A percentile compares a stretch with the other conserved stretches of the same genome.
These are phyloP conservation scores for Aspergillus brunneoviolaceus DNA, from an alignment of 2,329 filamentous ascomycete genomes.

Conservation along the genomic window DNA sequence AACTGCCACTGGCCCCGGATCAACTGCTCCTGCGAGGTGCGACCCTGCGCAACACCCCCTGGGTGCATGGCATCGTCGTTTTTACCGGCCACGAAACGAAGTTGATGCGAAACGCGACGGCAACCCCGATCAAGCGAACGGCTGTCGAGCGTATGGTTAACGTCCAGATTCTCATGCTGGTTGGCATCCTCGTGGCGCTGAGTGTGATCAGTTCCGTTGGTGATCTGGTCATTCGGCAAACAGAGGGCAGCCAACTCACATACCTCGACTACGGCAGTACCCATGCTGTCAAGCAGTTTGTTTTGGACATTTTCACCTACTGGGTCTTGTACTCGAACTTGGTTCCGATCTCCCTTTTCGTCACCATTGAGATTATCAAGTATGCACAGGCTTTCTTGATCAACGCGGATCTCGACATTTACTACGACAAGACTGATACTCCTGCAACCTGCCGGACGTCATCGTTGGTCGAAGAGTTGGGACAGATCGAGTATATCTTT, in stretches of 20 bases:
- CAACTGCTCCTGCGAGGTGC: slow-evolving; percentile 91
- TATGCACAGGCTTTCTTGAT: slow-evolving; percentile 98
- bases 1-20: slow-evolving; percentile 84
- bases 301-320: slow-evolving; percentile 93
- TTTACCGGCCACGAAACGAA: slow-evolving; percentile 99
- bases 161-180: slow-evolving; percentile 84
- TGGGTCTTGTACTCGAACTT: slow-evolving; percentile 97
- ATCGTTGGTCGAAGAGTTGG: slow-evolving; percentile 92
- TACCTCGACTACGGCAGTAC: slow-evolving; percentile 71
- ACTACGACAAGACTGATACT: slow-evolving; percentile 92
- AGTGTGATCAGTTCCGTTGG: slow-evolving; percentile 90
- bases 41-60: slow-evolving; percentile 91
- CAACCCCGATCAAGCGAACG: slow-evolving; percentile 94
- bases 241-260: slow-evolving; percentile 59
- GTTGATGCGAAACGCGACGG: slow-evolving; percentile 96
- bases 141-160: slow-evolving; percentile 95
- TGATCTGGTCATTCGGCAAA: slow-evolving; percentile 76
- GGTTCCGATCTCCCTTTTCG: slow-evolving; percentile 95
- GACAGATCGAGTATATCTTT: slow-evolving; percentile 98
- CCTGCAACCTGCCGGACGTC: slow-evolving; percentile 95
- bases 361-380: slow-evolving; percentile 96
- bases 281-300: slow-evolving; percentile 75
- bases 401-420: slow-evolving; percentile 96
- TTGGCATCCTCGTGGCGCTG: slow-evolving; percentile 77
- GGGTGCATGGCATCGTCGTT: slow-evolving; percentile 93